Evolutionary conservation across 2,329 filamentous ascomycete genomes (phyloP).

Genomic region (Diplodia mutila): DNA sequence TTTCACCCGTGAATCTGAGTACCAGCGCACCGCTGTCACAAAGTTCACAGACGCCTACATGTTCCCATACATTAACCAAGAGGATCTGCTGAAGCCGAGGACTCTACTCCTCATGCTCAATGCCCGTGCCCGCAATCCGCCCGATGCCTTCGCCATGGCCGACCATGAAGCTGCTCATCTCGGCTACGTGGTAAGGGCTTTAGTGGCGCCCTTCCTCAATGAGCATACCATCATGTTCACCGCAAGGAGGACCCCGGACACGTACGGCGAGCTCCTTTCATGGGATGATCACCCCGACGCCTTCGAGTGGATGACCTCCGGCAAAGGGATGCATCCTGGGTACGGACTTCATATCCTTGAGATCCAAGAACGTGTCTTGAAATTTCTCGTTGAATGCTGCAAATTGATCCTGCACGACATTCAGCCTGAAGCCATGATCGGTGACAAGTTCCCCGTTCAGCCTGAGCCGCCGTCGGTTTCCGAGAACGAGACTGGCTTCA

Average conservation of each 20-base stretch:
- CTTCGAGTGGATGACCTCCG: conserved; percentile 41
- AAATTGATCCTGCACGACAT: conserved; percentile 58
- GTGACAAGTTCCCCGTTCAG: conserved; percentile 39
- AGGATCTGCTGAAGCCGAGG: conserved; percentile 55
- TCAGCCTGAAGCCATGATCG: conserved; percentile 34
- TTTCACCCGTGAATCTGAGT: conserved; percentile 32
- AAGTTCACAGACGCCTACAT: conserved; percentile 43
- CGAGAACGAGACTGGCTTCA: conserved; percentile 38
- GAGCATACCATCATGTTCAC: conserved; percentile 43
- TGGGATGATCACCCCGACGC: conserved; percentile 46
- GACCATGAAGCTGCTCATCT: conserved; percentile 47
- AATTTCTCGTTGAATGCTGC: conserved; percentile 56
- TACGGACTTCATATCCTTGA: conserved; percentile 57
- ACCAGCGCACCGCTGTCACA: background rate
- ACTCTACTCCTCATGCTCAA: conserved; percentile 57
- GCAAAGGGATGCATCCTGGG: conserved; percentile 48
- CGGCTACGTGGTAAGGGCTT: conserved; percentile 33
- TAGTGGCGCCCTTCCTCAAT: conserved; percentile 35
- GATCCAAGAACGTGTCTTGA: conserved; percentile 53
- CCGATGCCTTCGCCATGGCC: conserved; percentile 52
- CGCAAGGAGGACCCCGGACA: conserved; percentile 35
- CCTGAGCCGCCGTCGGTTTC: conserved; percentile 44
- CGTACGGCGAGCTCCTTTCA: conserved; percentile 44
- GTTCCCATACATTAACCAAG: conserved; percentile 62
- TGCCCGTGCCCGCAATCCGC: conserved; percentile 53